Evolutionary conservation across 306 rosid species (phyloP).

Genomic region (Lotus japonicus): DNA sequence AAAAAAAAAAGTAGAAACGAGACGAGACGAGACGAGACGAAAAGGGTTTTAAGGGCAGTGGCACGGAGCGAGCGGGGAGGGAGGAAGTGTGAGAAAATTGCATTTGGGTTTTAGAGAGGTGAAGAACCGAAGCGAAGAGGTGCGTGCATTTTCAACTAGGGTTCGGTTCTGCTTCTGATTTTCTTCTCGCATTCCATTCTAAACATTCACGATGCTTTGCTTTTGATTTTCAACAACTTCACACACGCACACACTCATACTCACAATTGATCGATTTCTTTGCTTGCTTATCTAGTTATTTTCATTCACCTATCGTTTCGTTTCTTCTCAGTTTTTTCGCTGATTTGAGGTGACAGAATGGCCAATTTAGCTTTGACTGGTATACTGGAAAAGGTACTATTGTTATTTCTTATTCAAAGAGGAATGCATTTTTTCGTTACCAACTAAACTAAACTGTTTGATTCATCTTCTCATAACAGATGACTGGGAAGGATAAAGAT

Average conservation of each 20-base stretch:
- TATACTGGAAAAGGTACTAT: slow-evolving; percentile 75
- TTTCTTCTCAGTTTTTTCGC: slow-evolving; percentile 6
- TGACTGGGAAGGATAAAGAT: slow-evolving; percentile 96
- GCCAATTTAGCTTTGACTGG: slow-evolving; percentile 67
- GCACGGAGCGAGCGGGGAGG: no score
- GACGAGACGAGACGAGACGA: no score
- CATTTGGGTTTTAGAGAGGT: no score
- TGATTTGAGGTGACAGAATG: slow-evolving; percentile 34
- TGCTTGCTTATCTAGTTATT: not conserved
- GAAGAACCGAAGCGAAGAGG: no score
- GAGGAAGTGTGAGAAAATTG: no score
- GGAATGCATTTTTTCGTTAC: not conserved
- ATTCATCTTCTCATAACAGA: slow-evolving; percentile 28
- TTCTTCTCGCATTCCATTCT: not conserved
- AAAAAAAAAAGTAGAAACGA: no score
- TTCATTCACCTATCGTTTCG: not conserved
- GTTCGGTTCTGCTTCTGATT: not conserved
- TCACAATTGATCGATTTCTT: no score
- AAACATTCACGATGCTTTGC: not conserved
- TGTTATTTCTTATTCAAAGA: no score
- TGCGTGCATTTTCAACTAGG: not conserved
- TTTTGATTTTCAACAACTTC: no score
- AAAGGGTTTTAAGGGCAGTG: no score
- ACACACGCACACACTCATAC: no score
- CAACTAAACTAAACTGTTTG: no score